Evolutionary conservation across 345 rosid genomes (phyloP).

Genomic region (Rhizophora apiculata): DNA sequence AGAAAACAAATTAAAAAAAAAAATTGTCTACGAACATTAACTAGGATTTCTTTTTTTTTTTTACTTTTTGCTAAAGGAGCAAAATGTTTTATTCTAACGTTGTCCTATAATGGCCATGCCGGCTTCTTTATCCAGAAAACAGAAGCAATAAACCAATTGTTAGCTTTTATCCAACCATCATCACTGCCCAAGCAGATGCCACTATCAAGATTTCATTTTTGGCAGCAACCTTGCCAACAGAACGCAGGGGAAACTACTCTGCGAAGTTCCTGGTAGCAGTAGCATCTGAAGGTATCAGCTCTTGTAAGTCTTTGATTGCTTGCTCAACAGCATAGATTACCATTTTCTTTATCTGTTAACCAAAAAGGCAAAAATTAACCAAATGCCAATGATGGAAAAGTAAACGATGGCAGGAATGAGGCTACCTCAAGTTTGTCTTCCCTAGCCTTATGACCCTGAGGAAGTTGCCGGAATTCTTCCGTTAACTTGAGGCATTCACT

Average conservation of each 20-base stretch:
- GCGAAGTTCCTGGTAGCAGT: neutral
- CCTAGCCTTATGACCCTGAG: slow-evolving; percentile 67
- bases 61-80: too few species aligned
- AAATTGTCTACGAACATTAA: too few species aligned
- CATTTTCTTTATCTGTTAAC: slow-evolving; percentile 78
- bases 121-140: too few species aligned
- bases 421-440: slow-evolving; percentile 95
- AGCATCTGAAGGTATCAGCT: slow-evolving; percentile 4
- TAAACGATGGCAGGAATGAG: neutral
- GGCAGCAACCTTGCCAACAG: too few species aligned
- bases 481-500: slow-evolving; percentile 70
- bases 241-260: neutral
- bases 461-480: slow-evolving; percentile 81
- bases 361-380: neutral
- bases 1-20: too few species aligned
- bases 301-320: slow-evolving; percentile 36
- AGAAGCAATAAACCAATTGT: too few species aligned
- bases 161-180: too few species aligned
- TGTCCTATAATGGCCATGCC: too few species aligned
- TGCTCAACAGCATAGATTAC: slow-evolving; percentile 51
- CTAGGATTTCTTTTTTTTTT: too few species aligned
- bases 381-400: neutral
- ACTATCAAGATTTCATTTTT: too few species aligned
- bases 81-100: too few species aligned
- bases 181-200: too few species aligned